These are phyloP conservation scores for Scutellaria baicalensis DNA, from an alignment of 257 asterid genomes.

Conservation along the genomic window DNA sequence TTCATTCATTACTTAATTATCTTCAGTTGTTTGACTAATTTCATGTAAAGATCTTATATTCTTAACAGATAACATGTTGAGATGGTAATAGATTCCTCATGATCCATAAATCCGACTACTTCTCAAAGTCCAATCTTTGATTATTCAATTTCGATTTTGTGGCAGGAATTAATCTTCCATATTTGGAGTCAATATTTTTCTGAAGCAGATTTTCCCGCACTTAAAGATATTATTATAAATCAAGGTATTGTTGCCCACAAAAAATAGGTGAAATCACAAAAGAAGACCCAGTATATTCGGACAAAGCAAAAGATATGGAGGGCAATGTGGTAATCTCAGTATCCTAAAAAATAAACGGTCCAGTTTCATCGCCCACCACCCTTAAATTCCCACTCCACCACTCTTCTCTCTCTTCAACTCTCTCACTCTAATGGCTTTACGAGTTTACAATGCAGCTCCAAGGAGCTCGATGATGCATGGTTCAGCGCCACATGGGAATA, in stretches of 20 bases:
- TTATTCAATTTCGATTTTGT: constrained; percentile 13
- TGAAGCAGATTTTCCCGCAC: background rate
- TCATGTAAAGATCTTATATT: too few species aligned
- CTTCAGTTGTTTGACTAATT: too few species aligned
- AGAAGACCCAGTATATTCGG: constrained; percentile 16
- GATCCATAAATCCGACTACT: background rate
- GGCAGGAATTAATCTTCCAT: background rate
- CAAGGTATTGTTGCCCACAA: constrained; percentile 16
- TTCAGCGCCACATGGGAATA: constrained; percentile 17
- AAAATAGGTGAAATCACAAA: constrained; percentile 1
- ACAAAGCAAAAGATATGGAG: constrained; percentile 20
- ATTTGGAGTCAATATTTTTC: background rate
- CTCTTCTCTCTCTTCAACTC: constrained; percentile 1
- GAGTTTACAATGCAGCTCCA: constrained; percentile 45
- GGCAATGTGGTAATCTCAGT: constrained; percentile 22
- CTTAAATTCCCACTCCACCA: constrained; percentile 13
- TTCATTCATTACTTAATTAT: too few species aligned
- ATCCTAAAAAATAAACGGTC: constrained; percentile 19
- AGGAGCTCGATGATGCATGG: constrained; percentile 37
- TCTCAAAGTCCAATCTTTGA: background rate
- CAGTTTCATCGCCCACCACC: constrained; percentile 13
- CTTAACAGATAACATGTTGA: background rate
- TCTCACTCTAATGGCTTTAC: constrained; percentile 56
- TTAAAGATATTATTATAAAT: background rate
- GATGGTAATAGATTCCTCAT: constrained; percentile 4